Base-by-base conservation (phyloP, 371 early-diverging fungal genomes). In the Circinella umbellata region DNA sequence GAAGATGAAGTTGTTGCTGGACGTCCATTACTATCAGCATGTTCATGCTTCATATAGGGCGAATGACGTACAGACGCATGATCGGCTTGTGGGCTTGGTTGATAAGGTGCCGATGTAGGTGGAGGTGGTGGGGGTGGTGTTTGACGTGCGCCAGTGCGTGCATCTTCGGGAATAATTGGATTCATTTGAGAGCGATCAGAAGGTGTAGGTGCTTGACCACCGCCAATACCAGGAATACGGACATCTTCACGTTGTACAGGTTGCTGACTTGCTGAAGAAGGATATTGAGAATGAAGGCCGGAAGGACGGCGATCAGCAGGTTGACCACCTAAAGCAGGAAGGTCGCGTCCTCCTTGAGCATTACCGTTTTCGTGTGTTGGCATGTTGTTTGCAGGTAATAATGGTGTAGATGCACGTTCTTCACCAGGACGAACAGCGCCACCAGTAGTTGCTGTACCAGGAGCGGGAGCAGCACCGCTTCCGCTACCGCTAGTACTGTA, bases 181-280 rank as follows among this genome's bases (percentile, higher is more conserved):
- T 84, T 84, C 82, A 84, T 84, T 73, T 84, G 84, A n/a, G 80
- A 74, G 27, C 84, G 71, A n/a, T 84, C 84, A 13, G 84, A 81
- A 15, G 84, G 84, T 1, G 81, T 79, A 66, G 84, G 84, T 9
- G 80, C 82, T 68, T 77, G 80, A 3, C 81, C 80, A 34, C 79
- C 77, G 18, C 73, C 75, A 67, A 84, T 84, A 61, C 82, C 82
- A 11, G 84, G 80, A 65, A 84, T 82, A 38, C 80, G 79, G 3
- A 82, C 77, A 63, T 81, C 80, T 67, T 81, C 84, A 51, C 78
- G 78, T 27, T 27, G 27, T 46, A 70, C 37, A 47, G 70, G 38
- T 15, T 69, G 53, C 37, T 55, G 46, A 54, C 54, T 47, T 18
- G 1, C 51, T n/a, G 47, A 59, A 35, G 71, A 55, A 14, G 27